Base-by-base conservation (phyloP, 805 yeast species). In the Lachancea waltii region DNA sequence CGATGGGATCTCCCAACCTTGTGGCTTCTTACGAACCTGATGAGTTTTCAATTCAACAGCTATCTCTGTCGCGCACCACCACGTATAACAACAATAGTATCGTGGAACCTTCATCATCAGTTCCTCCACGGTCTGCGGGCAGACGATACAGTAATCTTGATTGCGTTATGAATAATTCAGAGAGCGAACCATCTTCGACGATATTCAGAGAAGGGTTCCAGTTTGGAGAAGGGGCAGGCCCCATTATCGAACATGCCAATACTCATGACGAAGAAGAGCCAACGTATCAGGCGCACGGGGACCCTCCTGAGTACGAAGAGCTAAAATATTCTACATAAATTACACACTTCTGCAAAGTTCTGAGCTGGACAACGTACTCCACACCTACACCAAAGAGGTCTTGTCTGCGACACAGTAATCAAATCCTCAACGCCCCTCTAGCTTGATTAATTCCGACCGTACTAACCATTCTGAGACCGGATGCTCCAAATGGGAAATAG, bases 401-500 rank as follows among this genome's bases (percentile, higher is more conserved):
- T 13, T n/a, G 11, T 6, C 16, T n/a, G 33, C n/a, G 5, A 29
- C 33, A 13, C 14, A 11, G 7, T 16, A 6, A 6, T 46, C 39
- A 60, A 30, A 61, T 61, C 39, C 52, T 53, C 47, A 50, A 43
- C 5, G 56, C 65, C 3, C 65, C 65, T 46, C 65, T 59, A n/a
- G 75, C 77, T 40, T 75, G 77, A 40, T 73, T 68, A 5, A 73
- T 60, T 5, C 82, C 86, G 5, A 79, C 64, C 16, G 75, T 62
- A 11, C 77, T 66, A 1, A 81, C 70, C 58, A 77, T 66, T 44
- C 72, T 63, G 34, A 80, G 52, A 2, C 94, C 82, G 44, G 83
- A 81, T 1, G 90, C 84, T 9, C 98, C 98, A 65, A 89, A 83
- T 10, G 98, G 98, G 72, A 92, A 90, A 61, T 92, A 92, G 52